phyloP scores from a whole-genome alignment of 495 filamentous ascomycete species.

The Darksidea phi region DNA sequence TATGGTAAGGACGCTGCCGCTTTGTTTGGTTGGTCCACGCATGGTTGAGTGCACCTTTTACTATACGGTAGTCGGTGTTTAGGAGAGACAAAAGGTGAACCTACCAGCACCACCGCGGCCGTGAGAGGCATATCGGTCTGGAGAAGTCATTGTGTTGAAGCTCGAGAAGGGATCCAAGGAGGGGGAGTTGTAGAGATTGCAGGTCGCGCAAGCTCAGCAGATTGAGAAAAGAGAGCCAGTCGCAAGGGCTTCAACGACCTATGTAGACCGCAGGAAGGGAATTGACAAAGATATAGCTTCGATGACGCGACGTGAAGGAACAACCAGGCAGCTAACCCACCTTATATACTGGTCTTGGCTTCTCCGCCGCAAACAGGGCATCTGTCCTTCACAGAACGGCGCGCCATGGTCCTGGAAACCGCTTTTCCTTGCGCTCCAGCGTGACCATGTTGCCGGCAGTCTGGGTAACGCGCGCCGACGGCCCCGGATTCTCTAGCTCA shows the following conservation, averaged over 20 bases:
- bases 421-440: conserved; percentile 17
- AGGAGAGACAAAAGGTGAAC: conserved; percentile 12
- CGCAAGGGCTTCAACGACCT: too few relatives aligned
- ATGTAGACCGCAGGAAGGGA: neutral
- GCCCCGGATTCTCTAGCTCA: neutral
- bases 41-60: too few relatives aligned
- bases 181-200: neutral
- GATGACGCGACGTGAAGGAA: conserved; percentile 12
- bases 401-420: conserved; percentile 10
- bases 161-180: neutral
- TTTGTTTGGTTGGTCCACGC: too few relatives aligned
- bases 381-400: neutral
- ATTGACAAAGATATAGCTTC: neutral
- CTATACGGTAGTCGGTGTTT: neutral
- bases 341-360: neutral
- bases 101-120: conserved; percentile 59
- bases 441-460: conserved; percentile 23
- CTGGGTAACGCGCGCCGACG: conserved; percentile 11
- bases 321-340: neutral
- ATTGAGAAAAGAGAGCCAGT: too few relatives aligned
- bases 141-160: neutral
- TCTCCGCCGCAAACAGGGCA: neutral
- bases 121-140: conserved; percentile 46
- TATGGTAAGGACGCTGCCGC: too few relatives aligned
- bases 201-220: too few relatives aligned